These are phyloP conservation scores for Cladophialophora exuberans DNA, from an alignment of 2,329 filamentous ascomycete species.

Conservation along the genomic window DNA sequence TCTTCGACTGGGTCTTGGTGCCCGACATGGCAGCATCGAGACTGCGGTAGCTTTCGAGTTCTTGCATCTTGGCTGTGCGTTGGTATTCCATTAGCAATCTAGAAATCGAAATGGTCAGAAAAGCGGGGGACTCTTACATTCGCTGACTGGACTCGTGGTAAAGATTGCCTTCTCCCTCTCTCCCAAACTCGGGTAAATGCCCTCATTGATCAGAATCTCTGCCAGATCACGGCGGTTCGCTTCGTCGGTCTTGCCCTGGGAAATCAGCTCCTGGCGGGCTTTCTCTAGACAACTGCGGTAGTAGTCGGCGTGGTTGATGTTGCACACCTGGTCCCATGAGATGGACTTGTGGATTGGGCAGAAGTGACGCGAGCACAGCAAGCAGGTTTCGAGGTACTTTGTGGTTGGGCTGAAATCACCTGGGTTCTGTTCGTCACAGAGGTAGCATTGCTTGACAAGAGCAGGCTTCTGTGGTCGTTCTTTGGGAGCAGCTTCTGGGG, in stretches of 20 bases:
- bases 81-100: neutral
- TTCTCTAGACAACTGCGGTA: constrained; percentile 31
- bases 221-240: constrained; percentile 23
- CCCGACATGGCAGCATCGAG: constrained; percentile 32
- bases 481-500: constrained; percentile 2
- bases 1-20: constrained; percentile 20
- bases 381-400: constrained; percentile 33
- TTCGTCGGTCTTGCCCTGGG: constrained; percentile 22
- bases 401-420: constrained; percentile 35
- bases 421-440: constrained; percentile 35
- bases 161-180: constrained; percentile 36
- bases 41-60: constrained; percentile 31
- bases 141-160: constrained; percentile 31
- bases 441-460: constrained; percentile 31
- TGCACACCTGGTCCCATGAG: constrained; percentile 31
- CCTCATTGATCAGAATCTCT: constrained; percentile 31
- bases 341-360: constrained; percentile 33
- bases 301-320: constrained; percentile 34
- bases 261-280: constrained; percentile 25
- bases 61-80: constrained; percentile 29
- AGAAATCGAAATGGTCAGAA: neutral
- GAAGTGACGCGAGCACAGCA: constrained; percentile 32
- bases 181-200: constrained; percentile 33
- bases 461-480: constrained; percentile 19
- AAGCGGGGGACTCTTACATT: constrained; percentile 20